Conservation (phyloP, 495 filamentous ascomycete species). For the Tuber indicum region DNA sequence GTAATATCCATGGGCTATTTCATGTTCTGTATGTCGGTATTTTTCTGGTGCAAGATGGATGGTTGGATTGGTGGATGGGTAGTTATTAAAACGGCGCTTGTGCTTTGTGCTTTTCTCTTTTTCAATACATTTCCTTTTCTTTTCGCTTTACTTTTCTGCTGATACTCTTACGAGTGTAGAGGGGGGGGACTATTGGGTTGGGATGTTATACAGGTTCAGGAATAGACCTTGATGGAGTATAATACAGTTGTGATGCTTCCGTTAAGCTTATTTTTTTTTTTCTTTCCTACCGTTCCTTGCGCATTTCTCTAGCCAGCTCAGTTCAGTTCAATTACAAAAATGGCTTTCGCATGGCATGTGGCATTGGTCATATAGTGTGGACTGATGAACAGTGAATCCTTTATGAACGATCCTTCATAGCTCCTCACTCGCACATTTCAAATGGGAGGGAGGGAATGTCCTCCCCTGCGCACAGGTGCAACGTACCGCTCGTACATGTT, state of each 20-base stretch:
- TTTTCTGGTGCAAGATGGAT: slow-evolving; percentile 8
- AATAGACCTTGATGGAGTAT: not conserved
- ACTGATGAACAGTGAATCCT: not conserved
- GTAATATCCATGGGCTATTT: not conserved
- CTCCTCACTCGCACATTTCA: not conserved
- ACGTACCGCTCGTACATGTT: not conserved
- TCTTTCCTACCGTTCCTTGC: not conserved
- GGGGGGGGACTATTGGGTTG: not conserved
- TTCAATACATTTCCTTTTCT: not conserved
- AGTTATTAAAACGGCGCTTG: not conserved
- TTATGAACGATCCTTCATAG: not conserved
- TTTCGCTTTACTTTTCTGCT: not conserved
- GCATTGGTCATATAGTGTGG: not conserved
- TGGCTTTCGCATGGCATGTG: not conserved
- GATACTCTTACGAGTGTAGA: not conserved
- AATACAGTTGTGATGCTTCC: not conserved
- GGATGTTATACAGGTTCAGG: not conserved
- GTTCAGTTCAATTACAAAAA: not conserved
- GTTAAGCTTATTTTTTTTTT: not conserved
- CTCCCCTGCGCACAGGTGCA: not conserved
- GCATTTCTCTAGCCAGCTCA: not conserved
- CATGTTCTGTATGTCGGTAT: not conserved
- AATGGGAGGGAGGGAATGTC: not conserved
- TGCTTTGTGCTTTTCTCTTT: not conserved
- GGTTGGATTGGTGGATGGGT: slow-evolving; percentile 5